Evolutionary conservation across 1,139 yeast species (phyloP), one percentile per base, ranked within the genome.

Genomic region (Blastobotrys elegans): DNA sequence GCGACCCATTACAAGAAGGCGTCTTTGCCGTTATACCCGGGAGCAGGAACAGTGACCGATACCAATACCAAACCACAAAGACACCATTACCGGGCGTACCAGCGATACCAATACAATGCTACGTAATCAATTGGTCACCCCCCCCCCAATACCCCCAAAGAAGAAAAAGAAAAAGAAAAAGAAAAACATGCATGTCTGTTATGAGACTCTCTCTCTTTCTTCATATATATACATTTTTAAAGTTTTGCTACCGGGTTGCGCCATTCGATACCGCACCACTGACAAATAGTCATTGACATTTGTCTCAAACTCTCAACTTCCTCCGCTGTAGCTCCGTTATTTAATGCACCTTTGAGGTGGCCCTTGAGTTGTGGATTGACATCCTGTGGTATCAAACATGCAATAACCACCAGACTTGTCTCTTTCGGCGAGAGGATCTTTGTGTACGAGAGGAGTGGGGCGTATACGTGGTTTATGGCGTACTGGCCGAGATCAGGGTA

Each of bases 331-430:
- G 86, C 86, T 0, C 96, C 96, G 35, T 82, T 77, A 59, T 88
- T 88, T 47, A 82, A 51, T 0, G 96, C 96, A 0, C 97, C 97
- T 60, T 75, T 79, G 53, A 89, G 72, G 62, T 89, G 97, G 0
- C 97, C 97, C 66, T 87, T 87, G 55, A 89, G 72, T 61, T 89
- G 96, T 0, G 96, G 96, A 56, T 85, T 87, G n/a, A 89, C 96
- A 64, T 89, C 95, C 62, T 87, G 96, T 0, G 97, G 97, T 13
- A 89, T 82, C 58, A 90, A 73, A 52, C 90, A 76, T 1, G 95
- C 84, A 27, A 89, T 79, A 4, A 89, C 80, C 40, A 88, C 83
- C 57, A 87, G 64, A 34, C 92, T 81, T 0, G 96, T 84, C 53
- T 88, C 96, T 53, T 72, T 74, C 1, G 85, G 82, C 10, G 74